phyloP scores from a whole-genome alignment of 176 grass and related monocot species.

The Triticum turgidum region DNA sequence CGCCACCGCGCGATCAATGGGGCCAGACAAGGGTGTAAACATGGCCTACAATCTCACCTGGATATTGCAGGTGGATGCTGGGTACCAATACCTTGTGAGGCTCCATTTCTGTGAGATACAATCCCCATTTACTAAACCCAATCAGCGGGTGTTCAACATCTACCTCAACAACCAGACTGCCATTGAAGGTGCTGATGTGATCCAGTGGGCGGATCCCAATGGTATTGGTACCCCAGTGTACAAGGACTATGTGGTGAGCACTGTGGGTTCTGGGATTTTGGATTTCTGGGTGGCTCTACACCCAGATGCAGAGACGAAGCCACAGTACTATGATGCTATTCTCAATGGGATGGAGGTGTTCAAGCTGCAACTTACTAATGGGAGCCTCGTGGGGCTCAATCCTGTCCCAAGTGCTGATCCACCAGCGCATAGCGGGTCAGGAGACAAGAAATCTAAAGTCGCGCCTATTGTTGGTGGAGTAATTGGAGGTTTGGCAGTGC shows the following conservation, averaged over 20 bases:
- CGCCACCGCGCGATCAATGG: constrained; percentile 79
- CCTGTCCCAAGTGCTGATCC: constrained; percentile 33
- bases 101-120: constrained; percentile 97
- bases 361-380: constrained; percentile 64
- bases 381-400: constrained; percentile 80
- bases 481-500: constrained; percentile 44
- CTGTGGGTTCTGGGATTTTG: constrained; percentile 40
- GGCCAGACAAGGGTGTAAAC: constrained; percentile 52
- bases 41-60: constrained; percentile 75
- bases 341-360: constrained; percentile 93
- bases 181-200: constrained; percentile 52
- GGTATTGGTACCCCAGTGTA: constrained; percentile 55
- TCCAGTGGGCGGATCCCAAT: not conserved
- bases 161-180: constrained; percentile 77
- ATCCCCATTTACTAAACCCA: constrained; percentile 38
- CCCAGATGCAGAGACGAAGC: constrained; percentile 31
- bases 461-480: constrained; percentile 62
- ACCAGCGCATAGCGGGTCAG: too few species aligned
- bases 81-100: constrained; percentile 70
- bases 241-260: constrained; percentile 58
- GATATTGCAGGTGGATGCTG: constrained; percentile 74
- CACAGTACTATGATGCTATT: constrained; percentile 64
- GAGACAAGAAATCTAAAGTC: constrained; percentile 30
- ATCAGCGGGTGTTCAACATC: constrained; percentile 76
- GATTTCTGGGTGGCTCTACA: constrained; percentile 73